phyloP scores from a whole-genome alignment of 1,284 basidiomycete species.

The Leccinum subfulvum region DNA sequence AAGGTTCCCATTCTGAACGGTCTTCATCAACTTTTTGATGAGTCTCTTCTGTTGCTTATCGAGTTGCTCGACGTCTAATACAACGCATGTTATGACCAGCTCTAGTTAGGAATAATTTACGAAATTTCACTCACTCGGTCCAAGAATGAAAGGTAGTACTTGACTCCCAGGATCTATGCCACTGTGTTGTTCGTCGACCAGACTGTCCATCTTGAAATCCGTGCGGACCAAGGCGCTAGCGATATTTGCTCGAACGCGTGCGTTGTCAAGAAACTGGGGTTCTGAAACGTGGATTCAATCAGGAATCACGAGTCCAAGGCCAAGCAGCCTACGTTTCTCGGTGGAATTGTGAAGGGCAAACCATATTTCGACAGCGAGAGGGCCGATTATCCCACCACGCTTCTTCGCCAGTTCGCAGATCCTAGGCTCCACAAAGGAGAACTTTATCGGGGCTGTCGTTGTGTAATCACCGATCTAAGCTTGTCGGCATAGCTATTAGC shows the following conservation, averaged over 20 bases:
- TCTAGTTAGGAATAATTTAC: background rate
- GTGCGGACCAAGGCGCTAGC: background rate
- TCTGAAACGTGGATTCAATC: background rate
- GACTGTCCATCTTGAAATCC: background rate
- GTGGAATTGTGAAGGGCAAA: background rate
- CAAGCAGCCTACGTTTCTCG: background rate
- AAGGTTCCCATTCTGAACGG: background rate
- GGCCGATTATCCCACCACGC: background rate
- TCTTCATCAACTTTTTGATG: constrained; percentile 12
- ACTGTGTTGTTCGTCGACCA: background rate
- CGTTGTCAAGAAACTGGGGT: background rate
- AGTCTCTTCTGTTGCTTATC: background rate
- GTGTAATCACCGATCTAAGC: background rate
- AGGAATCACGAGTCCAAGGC: background rate
- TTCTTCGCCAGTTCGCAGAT: background rate
- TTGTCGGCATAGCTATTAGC: background rate
- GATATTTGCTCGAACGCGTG: background rate
- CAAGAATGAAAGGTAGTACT: background rate
- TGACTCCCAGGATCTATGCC: background rate
- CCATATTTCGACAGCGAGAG: constrained; percentile 1
- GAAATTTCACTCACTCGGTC: background rate
- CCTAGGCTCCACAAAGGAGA: background rate
- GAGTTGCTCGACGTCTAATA: constrained; percentile 12
- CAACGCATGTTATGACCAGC: background rate
- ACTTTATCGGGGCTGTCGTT: background rate